Percentiles rank a stretch among this genome's conserved stretches.
Conservation (phyloP, 805 yeast genomes). For the Metschnikowia corniflorae region DNA sequence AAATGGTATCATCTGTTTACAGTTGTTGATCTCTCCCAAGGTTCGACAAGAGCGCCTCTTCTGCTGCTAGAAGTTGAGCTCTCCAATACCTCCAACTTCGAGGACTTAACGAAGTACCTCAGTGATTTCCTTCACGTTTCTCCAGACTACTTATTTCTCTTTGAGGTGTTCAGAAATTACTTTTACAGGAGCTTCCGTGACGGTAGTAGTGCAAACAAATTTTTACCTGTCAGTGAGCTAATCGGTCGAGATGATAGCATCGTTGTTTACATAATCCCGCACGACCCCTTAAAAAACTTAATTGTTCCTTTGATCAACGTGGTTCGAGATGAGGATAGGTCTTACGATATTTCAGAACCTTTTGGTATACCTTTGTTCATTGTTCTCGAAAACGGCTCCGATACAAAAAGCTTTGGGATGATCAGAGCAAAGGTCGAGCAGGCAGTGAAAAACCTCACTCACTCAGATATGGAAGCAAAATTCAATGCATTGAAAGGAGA, state of each 20-base stretch:
- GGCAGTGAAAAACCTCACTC: constrained; percentile 24
- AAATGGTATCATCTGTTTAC: constrained; percentile 67
- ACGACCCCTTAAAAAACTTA: constrained; percentile 37
- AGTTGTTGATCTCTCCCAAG: constrained; percentile 49
- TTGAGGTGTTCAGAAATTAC: constrained; percentile 54
- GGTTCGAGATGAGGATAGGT: constrained; percentile 34
- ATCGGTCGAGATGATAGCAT: constrained; percentile 61
- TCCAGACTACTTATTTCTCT: constrained; percentile 26
- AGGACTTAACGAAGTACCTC: constrained; percentile 60
- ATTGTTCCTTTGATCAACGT: constrained; percentile 59
- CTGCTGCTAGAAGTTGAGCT: constrained; percentile 67
- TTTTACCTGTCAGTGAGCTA: constrained; percentile 63
- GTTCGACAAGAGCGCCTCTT: constrained; percentile 39
- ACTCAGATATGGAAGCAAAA: constrained; percentile 21
- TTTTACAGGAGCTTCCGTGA: constrained; percentile 68
- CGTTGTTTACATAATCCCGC: constrained; percentile 55
- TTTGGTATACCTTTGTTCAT: constrained; percentile 81
- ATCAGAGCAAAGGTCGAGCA: constrained; percentile 57
- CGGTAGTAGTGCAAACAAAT: constrained; percentile 49
- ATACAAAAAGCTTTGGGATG: constrained; percentile 51
- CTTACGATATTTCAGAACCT: constrained; percentile 39
- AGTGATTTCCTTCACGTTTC: constrained; percentile 42
- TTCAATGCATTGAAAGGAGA: constrained; percentile 20
- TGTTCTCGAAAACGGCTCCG: constrained; percentile 46
- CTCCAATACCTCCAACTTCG: constrained; percentile 57